Percentiles rank a stretch among this genome's conserved stretches.
phyloP scores from a whole-genome alignment of 768 basidiomycete species.

The Melanogaster broomeanus region DNA sequence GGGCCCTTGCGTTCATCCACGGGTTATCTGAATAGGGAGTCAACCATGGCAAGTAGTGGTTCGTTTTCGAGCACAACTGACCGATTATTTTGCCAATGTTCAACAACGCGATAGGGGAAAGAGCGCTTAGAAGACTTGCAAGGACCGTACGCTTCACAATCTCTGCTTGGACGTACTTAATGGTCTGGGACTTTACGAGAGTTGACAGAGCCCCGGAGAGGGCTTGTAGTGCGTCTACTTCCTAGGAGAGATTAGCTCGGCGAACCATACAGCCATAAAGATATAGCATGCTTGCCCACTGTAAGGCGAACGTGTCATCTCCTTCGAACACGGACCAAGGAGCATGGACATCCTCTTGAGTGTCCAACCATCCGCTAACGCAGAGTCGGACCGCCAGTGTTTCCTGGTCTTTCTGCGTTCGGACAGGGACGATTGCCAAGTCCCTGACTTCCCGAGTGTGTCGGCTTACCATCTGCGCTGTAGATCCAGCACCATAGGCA shows the following conservation, averaged over 20 bases:
- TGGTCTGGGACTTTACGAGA: constrained; percentile 48
- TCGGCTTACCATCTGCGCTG: constrained; percentile 48
- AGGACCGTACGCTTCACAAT: constrained; percentile 54
- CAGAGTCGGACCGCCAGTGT: constrained; percentile 55
- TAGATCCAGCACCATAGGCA: constrained; percentile 52
- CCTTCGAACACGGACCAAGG: constrained; percentile 53
- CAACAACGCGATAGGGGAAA: constrained; percentile 52
- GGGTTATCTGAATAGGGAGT: constrained; percentile 47
- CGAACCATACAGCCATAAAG: neutral
- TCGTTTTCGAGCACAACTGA: constrained; percentile 18
- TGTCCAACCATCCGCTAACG: constrained; percentile 55
- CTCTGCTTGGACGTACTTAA: constrained; percentile 50
- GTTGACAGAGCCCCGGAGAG: constrained; percentile 48
- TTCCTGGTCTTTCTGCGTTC: constrained; percentile 36
- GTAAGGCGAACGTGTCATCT: constrained; percentile 56
- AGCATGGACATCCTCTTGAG: constrained; percentile 45
- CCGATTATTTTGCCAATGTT: constrained; percentile 58
- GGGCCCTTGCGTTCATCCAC: constrained; percentile 57
- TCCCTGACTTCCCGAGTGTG: constrained; percentile 57
- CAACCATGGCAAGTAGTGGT: neutral
- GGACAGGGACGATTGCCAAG: constrained; percentile 50
- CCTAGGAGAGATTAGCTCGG: constrained; percentile 33
- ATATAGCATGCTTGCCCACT: constrained; percentile 46
- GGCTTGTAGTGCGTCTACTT: constrained; percentile 53
- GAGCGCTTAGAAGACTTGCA: constrained; percentile 46